phyloP scores from a whole-genome alignment of 306 rosid genomes.

The Lathyrus oleraceus region DNA sequence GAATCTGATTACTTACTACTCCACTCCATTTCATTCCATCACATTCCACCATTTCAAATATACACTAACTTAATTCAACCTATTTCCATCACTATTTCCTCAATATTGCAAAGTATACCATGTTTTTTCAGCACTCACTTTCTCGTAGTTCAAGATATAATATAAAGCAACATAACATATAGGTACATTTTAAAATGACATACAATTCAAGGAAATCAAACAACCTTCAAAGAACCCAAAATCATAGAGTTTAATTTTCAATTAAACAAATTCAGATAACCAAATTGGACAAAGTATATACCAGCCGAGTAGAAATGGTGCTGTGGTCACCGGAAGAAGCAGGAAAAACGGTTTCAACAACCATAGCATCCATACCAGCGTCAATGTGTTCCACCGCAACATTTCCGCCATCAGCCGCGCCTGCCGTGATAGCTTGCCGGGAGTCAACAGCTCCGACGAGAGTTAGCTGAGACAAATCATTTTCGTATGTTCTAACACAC shows the following conservation, averaged over 20 bases:
- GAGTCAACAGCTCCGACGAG: conserved; percentile 77
- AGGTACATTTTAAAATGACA: not conserved
- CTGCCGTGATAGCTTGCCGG: conserved; percentile 82
- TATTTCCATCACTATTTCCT: not conserved
- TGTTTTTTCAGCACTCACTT: conserved; percentile 17
- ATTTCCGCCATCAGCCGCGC: conserved; percentile 87
- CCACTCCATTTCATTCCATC: too few relatives aligned
- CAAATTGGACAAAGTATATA: conserved; percentile 37
- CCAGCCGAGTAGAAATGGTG: conserved; percentile 92
- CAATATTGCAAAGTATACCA: conserved; percentile 3
- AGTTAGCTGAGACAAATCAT: conserved; percentile 62
- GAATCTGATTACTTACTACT: too few relatives aligned
- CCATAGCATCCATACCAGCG: conserved; percentile 74
- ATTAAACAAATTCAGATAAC: not conserved
- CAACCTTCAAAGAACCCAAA: not conserved
- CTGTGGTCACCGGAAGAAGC: conserved; percentile 57
- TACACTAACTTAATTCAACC: too few relatives aligned
- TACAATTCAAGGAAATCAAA: not conserved
- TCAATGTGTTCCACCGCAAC: conserved; percentile 76
- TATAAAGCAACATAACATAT: not conserved
- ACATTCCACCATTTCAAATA: too few relatives aligned
- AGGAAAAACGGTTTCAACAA: conserved; percentile 81
- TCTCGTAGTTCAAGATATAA: not conserved
- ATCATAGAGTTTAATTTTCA: not conserved
- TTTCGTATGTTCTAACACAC: conserved; percentile 77